Evolutionary conservation across 2,329 filamentous ascomycete species (phyloP).

Genomic region (Colletotrichum plurivorum): DNA sequence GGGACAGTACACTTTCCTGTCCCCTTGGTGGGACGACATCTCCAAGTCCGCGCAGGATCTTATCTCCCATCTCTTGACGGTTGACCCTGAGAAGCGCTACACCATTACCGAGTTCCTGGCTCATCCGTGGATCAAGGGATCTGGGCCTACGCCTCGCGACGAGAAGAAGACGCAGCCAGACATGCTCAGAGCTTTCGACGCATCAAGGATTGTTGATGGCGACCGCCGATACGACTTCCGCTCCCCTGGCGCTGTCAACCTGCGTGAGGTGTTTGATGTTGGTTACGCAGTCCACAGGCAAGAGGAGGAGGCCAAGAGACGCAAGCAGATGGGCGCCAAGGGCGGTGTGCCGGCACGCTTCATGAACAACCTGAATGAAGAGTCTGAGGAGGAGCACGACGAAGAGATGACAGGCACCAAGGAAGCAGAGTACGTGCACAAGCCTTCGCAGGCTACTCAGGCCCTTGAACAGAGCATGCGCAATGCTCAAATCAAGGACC

Average conservation of each 20-base stretch:
- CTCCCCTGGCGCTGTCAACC: constrained; percentile 92
- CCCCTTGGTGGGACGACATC: constrained; percentile 99
- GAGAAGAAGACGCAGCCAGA: constrained; percentile 69
- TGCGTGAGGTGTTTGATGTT: constrained; percentile 97
- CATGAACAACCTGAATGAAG: constrained; percentile 78
- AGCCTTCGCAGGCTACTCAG: constrained; percentile 67
- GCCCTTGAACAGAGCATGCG: constrained; percentile 90
- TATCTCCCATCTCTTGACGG: constrained; percentile 91
- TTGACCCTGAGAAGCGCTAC: constrained; percentile 95
- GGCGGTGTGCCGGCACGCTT: constrained; percentile 68
- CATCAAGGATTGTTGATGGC: constrained; percentile 65
- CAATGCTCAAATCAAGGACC: constrained; percentile 80
- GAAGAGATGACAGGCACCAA: constrained; percentile 76
- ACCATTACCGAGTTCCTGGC: constrained; percentile 92
- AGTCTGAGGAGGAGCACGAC: constrained; percentile 69
- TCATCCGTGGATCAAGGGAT: constrained; percentile 92
- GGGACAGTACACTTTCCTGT: constrained; percentile 97
- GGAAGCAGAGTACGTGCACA: constrained; percentile 60
- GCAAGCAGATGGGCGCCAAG: constrained; percentile 85
- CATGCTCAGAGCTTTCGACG: constrained; percentile 70
- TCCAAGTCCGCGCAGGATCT: constrained; percentile 95
- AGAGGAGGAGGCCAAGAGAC: constrained; percentile 93
- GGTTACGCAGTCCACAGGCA: constrained; percentile 98
- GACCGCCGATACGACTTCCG: constrained; percentile 91
- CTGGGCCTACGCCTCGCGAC: constrained; percentile 68